These are phyloP conservation scores for Heracleum sosnowskyi DNA, from an alignment of 129 eudicot species.

Conservation along the genomic window DNA sequence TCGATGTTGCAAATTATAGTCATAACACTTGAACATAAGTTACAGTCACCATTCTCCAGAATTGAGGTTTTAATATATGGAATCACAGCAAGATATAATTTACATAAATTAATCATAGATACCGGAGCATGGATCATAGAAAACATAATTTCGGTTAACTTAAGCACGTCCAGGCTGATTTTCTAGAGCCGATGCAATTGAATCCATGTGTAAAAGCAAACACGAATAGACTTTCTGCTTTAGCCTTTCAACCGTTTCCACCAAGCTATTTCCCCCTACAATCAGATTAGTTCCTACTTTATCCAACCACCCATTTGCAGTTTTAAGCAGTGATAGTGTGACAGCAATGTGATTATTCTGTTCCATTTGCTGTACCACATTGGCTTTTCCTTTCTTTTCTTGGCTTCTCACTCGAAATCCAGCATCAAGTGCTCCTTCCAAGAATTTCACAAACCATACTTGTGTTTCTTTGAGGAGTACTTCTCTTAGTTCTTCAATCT, in stretches of 20 bases:
- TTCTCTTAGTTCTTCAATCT: conserved; percentile 27
- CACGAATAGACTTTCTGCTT: conserved; percentile 6
- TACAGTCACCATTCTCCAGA: conserved; percentile 14
- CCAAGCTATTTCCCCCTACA: not conserved
- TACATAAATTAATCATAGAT: not conserved
- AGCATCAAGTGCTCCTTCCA: conserved; percentile 38
- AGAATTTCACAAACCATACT: conserved; percentile 67
- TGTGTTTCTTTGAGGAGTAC: conserved; percentile 45
- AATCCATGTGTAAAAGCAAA: conserved; percentile 4
- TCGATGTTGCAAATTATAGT: not conserved
- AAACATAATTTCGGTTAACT: not conserved
- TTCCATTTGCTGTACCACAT: conserved; percentile 13
- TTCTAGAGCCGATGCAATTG: conserved; percentile 2
- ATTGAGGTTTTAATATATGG: not conserved
- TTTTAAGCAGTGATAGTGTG: conserved; percentile 8
- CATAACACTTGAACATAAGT: conserved; percentile 16
- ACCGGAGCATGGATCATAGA: not conserved
- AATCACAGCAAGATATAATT: not conserved
- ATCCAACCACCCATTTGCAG: conserved; percentile 28
- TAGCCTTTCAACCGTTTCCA: not conserved
- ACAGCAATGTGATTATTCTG: conserved; percentile 8
- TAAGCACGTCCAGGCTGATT: conserved; percentile 3
- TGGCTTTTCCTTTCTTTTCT: conserved; percentile 8
- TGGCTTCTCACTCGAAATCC: conserved; percentile 31
- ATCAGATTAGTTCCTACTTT: conserved; percentile 24